Evolutionary conservation across 331 rosid species (phyloP), one percentile per base, ranked within the genome.

Genomic region (Pyracantha coccinea): DNA sequence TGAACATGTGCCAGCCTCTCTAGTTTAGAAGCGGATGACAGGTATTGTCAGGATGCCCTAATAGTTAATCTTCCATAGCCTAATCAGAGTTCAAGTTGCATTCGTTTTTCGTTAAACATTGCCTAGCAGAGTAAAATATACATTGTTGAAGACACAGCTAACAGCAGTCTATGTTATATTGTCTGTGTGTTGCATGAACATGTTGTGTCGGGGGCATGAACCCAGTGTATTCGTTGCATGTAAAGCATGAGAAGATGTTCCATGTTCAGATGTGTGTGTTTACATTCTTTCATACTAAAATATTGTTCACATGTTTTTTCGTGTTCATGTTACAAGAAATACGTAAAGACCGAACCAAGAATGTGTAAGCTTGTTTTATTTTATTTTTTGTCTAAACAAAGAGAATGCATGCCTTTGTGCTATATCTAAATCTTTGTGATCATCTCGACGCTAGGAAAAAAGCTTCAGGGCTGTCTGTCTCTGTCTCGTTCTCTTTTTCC

Each of bases 1-100:
- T 72, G 75, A 55, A 72, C 76, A 58, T 58, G 41, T 66, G 68
- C 45, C 59, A 58, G 76, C 24, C 45, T 72, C 35, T 72, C 68
- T 35, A 58, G 76, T 72, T 72, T 72, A 72, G 76, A 45, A 72
- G 27, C 27, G 68, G 38, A 72, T 33, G 76, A 38, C 38, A 23
- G 68, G 41, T 35, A 35, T 23, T 72, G 57, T 29, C 5, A 6
- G 68, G 68, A 63, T 63, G 41, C 68, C 41, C 44, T 3, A 14
- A 28, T 63, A 17, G 41, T 63, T 25, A 21, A 60, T 14, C 66
- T 60, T 60, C 66, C 20, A 27, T 60, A 60, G 33, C 66, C 33
- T 25, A 24, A 60, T 24, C 33, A 60, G 11, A 25, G 66, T 60
- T 60, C 19, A 16, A 60, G 19, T 14, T 60, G 32, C 35, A 1